A percentile compares a stretch with the other conserved stretches of the same genome.
phyloP scores from a whole-genome alignment of 306 rosid species.

The Rosa rugosa region DNA sequence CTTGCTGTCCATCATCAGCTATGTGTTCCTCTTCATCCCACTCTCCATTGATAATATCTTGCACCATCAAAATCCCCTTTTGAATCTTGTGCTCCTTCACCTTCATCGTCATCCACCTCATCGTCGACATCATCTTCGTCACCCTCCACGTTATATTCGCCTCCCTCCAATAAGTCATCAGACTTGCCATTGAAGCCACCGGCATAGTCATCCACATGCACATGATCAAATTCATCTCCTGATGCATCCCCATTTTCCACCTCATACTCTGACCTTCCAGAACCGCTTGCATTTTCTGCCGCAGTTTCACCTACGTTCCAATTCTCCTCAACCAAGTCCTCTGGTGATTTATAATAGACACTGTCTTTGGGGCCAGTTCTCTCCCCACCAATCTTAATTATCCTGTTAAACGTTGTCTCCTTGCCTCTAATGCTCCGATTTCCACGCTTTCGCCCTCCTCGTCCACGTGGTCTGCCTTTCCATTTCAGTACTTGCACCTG shows the following conservation, averaged over 20 bases:
- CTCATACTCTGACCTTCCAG: slow-evolving; percentile 43
- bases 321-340: slow-evolving; percentile 20
- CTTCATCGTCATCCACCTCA: slow-evolving; percentile 12
- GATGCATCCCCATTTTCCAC: slow-evolving; percentile 42
- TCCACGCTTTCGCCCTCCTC: slow-evolving; percentile 39
- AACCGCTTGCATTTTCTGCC: slow-evolving; percentile 33
- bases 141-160: slow-evolving; percentile 32
- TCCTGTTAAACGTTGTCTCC: slow-evolving; percentile 37
- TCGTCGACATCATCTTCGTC: slow-evolving; percentile 22
- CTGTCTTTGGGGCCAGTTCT: slow-evolving; percentile 17
- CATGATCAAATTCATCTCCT: slow-evolving; percentile 36
- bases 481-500: slow-evolving; percentile 45
- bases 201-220: slow-evolving; percentile 30
- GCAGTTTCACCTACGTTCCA: slow-evolving; percentile 28
- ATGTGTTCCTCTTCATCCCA: slow-evolving; percentile 33
- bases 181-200: slow-evolving; percentile 36
- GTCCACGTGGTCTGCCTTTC: slow-evolving; percentile 43
- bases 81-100: slow-evolving; percentile 12
- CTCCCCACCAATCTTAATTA: slow-evolving; percentile 22
- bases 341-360: slow-evolving; percentile 20
- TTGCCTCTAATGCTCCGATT: slow-evolving; percentile 49
- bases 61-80: slow-evolving; percentile 40
- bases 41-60: slow-evolving; percentile 39
- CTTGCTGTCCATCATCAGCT: slow-evolving; percentile 32
- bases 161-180: slow-evolving; percentile 29